Base-by-base conservation (phyloP, 1,284 basidiomycete species). In the Termitomyces sp. region DNA sequence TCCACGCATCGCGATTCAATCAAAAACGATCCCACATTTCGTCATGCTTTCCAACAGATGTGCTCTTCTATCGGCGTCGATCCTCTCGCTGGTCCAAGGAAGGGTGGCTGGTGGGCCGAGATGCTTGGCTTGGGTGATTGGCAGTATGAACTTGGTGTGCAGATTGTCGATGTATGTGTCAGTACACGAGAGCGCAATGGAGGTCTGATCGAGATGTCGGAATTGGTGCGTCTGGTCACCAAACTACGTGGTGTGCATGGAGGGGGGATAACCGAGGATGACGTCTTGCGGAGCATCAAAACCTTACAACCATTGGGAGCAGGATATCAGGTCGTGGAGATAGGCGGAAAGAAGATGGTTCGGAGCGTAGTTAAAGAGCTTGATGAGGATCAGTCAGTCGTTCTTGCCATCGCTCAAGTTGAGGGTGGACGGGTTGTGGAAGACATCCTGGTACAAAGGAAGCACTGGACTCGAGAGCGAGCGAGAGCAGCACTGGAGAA, bases 111-210 rank as follows among this genome's bases (percentile, higher is more conserved):
- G 88, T 92, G 89, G 86, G 86, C 83, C 19, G 94, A 93, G 65
- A 73, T 93, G 63, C 78, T 97, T 14, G 92, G 91, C 0, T 68
- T 91, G 47, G 85, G 92, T 6, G 97, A 99, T 67, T 99, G 93
- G 92, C 89, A 94, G 63, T 92, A 93, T 67, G 95, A 97, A 64
- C 81, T 99, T 1, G 93, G 93, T 2, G 92, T 98, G 24, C 96
- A 99, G 74, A 89, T 99, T 57, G 93, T 99, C 45, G 96, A 99
- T 66, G 83, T 99, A 14, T 98, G 96, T 64, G 86, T 98, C 30
- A 88, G 84, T 65, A 96, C 92, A 8, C 75, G 95, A 40, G 85
- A 88, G 53, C 73, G 84, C 40, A 97, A 97, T 60, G 96, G 97
- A 0, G 96, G 97, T 0, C 72, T 98, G 49, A 93, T 99, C 50